Conservation (phyloP, 371 early-diverging fungal genomes). For the Syncephalastrum sp. region DNA sequence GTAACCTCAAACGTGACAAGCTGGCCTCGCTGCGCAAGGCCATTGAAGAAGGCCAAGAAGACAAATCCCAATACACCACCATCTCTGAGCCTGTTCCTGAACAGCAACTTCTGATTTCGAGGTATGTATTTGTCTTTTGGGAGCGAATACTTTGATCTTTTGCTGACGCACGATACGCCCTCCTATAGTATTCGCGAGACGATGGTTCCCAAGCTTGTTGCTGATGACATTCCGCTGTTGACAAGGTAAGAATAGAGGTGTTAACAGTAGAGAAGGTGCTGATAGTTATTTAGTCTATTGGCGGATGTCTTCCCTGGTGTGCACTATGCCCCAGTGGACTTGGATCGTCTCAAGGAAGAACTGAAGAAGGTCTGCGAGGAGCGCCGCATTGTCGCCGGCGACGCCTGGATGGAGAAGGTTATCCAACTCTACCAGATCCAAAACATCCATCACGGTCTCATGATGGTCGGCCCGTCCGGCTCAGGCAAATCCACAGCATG, state of each 20-base stretch:
- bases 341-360: constrained; percentile 74
- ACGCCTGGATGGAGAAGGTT: constrained; percentile 94
- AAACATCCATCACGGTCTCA: constrained; percentile 97
- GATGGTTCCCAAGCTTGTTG: constrained; percentile 95
- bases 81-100: constrained; percentile 77
- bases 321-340: constrained; percentile 77
- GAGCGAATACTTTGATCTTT: background rate
- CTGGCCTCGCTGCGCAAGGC: constrained; percentile 54
- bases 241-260: constrained; percentile 49
- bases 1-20: constrained; percentile 94
- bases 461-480: constrained; percentile 99
- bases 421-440: constrained; percentile 97
- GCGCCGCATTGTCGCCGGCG: constrained; percentile 73
- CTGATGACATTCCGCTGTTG: constrained; percentile 89
- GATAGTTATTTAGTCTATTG: constrained; percentile 60
- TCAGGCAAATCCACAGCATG: constrained; percentile 95
- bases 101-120: constrained; percentile 88
- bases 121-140: constrained; percentile 13
- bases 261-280: background rate
- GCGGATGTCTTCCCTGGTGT: constrained; percentile 97
- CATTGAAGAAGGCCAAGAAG: constrained; percentile 41
- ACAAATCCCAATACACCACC: constrained; percentile 42
- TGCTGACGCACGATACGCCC: background rate
- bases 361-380: constrained; percentile 80
- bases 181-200: constrained; percentile 93